Base-by-base conservation (phyloP, 2,329 filamentous ascomycete genomes). In the Hypomyces perniciosus region DNA sequence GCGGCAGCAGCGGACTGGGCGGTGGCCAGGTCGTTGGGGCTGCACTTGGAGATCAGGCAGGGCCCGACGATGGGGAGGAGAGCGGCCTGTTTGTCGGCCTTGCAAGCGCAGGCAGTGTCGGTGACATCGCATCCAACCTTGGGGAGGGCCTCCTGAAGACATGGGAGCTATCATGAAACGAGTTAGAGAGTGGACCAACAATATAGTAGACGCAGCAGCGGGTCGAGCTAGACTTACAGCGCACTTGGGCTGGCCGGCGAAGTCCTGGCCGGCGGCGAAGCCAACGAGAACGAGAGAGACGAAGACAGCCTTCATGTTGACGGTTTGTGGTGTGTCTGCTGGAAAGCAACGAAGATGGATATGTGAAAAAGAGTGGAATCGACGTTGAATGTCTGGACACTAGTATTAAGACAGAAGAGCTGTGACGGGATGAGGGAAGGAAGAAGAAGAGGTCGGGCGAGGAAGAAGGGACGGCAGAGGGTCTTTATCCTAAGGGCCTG, bases 271-370 rank as follows among this genome's bases (percentile, higher is more conserved):
- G 45, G 65, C 63, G 39, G 63, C 69, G 35, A 72, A 54, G 61
- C 69, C 62, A 44, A 61, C 64, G 37, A 60, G 57, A 51, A 63
- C 65, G 46, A 68, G 54, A 48, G 68, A 46, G 31, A 68, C 52
- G 51, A 68, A 54, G 38, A 64, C 46, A 57, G 62, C 56, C 71
- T 73, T 75, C 72, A 75, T 75, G 20, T 58, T 72, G 64, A 55
- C 28, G 49, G 28, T 43, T 45, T 28, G 27, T 37, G 38, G 35
- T 34, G 45, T 52, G 46, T 44, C 26, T 20, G 50, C 30, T 42
- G 27, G 38, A 10, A 35, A 30, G 44, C 10, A 12, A 8, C 6
- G n/a, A 33, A n/a, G 44, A 6, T 33, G 29, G 38, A 35, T 42
- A 4, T 34, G 27, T 2, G 9, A 39, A 27, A 34, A 10, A 44